Base-by-base conservation (phyloP, 2,329 filamentous ascomycete species). In the Colletotrichum lini region DNA sequence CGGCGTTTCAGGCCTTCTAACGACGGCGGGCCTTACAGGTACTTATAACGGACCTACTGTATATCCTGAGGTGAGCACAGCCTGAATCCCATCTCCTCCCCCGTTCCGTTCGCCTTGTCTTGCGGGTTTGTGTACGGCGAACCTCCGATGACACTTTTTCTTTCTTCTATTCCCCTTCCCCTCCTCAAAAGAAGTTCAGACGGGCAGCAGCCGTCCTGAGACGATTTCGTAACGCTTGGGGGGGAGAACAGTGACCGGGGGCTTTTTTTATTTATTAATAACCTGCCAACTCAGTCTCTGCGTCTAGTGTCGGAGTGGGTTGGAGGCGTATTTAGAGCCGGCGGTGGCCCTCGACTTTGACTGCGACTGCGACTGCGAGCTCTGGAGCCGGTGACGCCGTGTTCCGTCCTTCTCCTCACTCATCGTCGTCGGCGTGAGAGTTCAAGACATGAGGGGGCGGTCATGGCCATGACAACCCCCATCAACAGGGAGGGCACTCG, bases 211-310 rank as follows among this genome's bases (percentile, higher is more conserved):
- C 30, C 35, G 35, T 26, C 18, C 68, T 71, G 68, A 67, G 68
- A 71, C 68, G 68, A 62, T 50, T 71, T 66, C 68, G 68, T 71
- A 68, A 71, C 67, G 63, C 47, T 12, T 53, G 42, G 63, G 63
- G 63, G 47, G 67, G 56, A 56, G 67, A 42, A 21, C 67, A 44
- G 35, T 26, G 53, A 58, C 40, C 44, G 40, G 63, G 44, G 30
- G 30, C 30, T 52, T 53, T 65, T 26, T 26, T 26, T 26, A 1
- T 26, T 26, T 26, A 3, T 26, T 26, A 3, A 3, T 26, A 44
- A 53, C 57, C 44, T 49, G 40, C 57, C 57, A 50, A 9, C 35
- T 30, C 30, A 23, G 64, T 30, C 26, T 57, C 47, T 13, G 42
- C 30, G 52, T 45, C 57, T 35, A 52, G 47, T 7, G 13, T 40